These are phyloP conservation scores for Amanita fuliginea DNA, from an alignment of 768 basidiomycete genomes.

Conservation along the genomic window DNA sequence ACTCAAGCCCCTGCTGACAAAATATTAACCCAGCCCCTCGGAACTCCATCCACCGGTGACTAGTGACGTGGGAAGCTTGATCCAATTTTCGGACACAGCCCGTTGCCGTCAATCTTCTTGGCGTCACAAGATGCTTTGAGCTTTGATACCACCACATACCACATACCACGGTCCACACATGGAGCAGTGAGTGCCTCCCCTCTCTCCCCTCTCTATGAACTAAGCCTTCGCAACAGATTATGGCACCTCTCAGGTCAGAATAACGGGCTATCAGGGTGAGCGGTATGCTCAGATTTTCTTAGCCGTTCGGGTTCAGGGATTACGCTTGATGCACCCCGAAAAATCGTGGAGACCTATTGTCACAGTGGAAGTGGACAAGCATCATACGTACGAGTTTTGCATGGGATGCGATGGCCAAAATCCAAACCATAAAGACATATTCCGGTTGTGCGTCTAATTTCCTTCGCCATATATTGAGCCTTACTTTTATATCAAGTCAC, in stretches of 20 bases:
- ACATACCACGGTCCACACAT: background rate
- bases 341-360: constrained; percentile 62
- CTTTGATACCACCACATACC: background rate
- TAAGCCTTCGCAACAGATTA: constrained; percentile 11
- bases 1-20: no score
- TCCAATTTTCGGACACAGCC: background rate
- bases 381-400: constrained; percentile 39
- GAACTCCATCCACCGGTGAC: no score
- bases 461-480: background rate
- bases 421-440: constrained; percentile 45
- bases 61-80: background rate
- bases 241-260: constrained; percentile 23
- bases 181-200: background rate
- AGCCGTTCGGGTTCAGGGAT: constrained; percentile 33
- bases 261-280: background rate
- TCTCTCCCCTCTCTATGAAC: background rate
- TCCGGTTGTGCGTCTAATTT: constrained; percentile 37
- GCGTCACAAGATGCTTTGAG: background rate
- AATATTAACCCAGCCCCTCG: no score
- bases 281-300: background rate
- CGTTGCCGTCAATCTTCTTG: background rate
- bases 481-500: constrained; percentile 19
- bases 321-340: constrained; percentile 43
- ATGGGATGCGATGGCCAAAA: constrained; percentile 65
- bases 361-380: constrained; percentile 41